Percentiles rank a stretch among this genome's conserved stretches.
Evolutionary conservation across 2,329 filamentous ascomycete genomes (phyloP).

Genomic region (Echinosphaeria canescens): DNA sequence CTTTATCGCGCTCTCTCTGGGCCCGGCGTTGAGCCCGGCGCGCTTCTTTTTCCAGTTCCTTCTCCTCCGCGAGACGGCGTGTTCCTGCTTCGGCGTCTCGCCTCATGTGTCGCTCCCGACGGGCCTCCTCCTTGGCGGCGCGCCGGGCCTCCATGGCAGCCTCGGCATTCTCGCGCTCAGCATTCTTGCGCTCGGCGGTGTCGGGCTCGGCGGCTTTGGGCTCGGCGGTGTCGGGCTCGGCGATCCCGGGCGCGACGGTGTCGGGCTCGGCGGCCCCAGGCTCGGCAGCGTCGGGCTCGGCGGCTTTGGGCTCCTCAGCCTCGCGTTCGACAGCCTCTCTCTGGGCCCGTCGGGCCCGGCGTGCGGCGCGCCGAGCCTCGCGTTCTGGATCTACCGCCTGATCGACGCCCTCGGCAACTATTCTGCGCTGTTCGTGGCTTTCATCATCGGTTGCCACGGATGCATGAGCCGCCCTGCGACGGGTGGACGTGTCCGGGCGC

Average conservation of each 20-base stretch:
- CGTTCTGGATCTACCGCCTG: slow-evolving; percentile 32
- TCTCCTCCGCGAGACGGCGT: too few relatives aligned
- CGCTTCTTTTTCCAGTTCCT: too few relatives aligned
- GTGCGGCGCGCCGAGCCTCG: slow-evolving; percentile 39
- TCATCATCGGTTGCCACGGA: slow-evolving; percentile 10
- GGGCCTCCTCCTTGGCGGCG: slow-evolving; percentile 31
- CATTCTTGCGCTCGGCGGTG: slow-evolving; percentile 35
- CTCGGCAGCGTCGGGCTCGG: too few relatives aligned
- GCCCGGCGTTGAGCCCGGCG: too few relatives aligned
- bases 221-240: too few relatives aligned
- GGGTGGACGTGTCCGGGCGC: slow-evolving; percentile 17
- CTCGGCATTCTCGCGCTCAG: slow-evolving; percentile 19
- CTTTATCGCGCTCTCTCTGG: too few relatives aligned
- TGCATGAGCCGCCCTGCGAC: slow-evolving; percentile 30
- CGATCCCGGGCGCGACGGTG: too few relatives aligned
- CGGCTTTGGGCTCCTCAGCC: slow-evolving; percentile 31
- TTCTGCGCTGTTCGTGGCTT: too few relatives aligned
- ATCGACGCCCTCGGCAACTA: too few relatives aligned
- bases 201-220: too few relatives aligned
- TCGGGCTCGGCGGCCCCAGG: too few relatives aligned
- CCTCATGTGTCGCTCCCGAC: slow-evolving; percentile 29
- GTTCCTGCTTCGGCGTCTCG: slow-evolving; percentile 34
- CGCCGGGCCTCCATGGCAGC: slow-evolving; percentile 32
- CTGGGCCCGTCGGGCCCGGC: slow-evolving; percentile 34
- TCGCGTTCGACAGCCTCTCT: slow-evolving; percentile 23